These are phyloP conservation scores for Saccharum spontaneum DNA, from an alignment of 176 grass and related monocot species.

Conservation along the genomic window DNA sequence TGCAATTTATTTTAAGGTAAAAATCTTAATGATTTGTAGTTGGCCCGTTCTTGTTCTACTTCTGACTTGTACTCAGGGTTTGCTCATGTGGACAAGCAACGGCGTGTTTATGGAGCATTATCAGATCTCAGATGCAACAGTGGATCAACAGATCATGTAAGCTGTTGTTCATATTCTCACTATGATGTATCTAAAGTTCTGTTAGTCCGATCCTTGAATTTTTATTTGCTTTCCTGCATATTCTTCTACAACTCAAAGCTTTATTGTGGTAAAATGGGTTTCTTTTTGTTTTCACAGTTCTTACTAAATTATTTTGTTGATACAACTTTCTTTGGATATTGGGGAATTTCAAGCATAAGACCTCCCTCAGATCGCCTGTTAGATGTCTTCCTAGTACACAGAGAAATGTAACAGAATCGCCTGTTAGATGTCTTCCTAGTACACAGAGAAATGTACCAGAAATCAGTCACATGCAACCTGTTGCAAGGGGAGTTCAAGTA, in stretches of 20 bases:
- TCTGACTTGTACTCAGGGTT: constrained; percentile 22
- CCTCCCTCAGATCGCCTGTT: neutral
- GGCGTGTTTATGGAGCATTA: constrained; percentile 10
- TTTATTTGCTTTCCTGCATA: neutral
- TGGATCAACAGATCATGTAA: constrained; percentile 31
- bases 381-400: neutral
- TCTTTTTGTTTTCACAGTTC: neutral
- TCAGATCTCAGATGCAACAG: constrained; percentile 15
- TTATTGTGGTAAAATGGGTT: neutral
- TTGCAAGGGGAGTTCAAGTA: neutral
- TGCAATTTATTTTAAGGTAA: neutral
- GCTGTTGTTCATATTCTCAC: neutral
- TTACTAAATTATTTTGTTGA: neutral
- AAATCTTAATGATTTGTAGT: constrained; percentile 10
- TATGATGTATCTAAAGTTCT: neutral
- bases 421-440: neutral
- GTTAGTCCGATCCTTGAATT: neutral
- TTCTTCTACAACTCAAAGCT: neutral
- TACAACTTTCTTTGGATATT: constrained; percentile 10
- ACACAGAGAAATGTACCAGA: neutral
- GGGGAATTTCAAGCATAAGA: constrained; percentile 29
- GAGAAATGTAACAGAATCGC: neutral
- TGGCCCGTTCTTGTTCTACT: constrained; percentile 10
- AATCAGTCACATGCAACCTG: neutral
- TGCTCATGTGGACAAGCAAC: constrained; percentile 48